These are phyloP conservation scores for Pyricularia pennisetigena DNA, from an alignment of 2,329 filamentous ascomycete genomes.

Conservation along the genomic window DNA sequence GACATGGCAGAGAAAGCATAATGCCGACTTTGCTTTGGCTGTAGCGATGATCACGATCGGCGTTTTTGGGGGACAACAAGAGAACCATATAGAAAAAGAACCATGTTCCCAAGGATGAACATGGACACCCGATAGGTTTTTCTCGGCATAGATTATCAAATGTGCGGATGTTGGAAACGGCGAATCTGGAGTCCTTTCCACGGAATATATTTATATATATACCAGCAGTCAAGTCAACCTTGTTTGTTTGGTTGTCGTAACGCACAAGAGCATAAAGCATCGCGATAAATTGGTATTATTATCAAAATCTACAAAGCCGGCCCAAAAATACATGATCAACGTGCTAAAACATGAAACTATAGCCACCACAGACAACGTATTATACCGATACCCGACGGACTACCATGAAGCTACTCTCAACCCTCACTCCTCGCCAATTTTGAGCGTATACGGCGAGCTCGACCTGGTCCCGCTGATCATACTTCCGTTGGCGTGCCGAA, in stretches of 20 bases:
- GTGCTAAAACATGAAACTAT: not conserved
- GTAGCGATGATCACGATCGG: not conserved
- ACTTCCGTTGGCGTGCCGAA: not conserved
- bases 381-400: not conserved
- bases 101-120: not conserved
- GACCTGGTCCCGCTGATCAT: not conserved
- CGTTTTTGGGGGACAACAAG: not conserved
- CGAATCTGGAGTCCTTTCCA: not conserved
- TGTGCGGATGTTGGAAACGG: not conserved
- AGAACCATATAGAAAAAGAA: not conserved
- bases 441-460: conserved; percentile 5
- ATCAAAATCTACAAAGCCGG: not conserved
- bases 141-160: not conserved
- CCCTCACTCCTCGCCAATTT: conserved; percentile 4
- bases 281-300: not conserved
- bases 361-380: not conserved
- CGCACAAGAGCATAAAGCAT: not conserved
- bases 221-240: not conserved
- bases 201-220: not conserved
- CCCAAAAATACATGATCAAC: not conserved
- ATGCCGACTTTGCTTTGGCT: not conserved
- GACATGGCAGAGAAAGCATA: not conserved
- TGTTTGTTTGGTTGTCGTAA: not conserved
- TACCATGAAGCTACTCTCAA: not conserved
- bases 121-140: not conserved